phyloP scores from a whole-genome alignment of 2,329 filamentous ascomycete species.

The Leptographium procerum region DNA sequence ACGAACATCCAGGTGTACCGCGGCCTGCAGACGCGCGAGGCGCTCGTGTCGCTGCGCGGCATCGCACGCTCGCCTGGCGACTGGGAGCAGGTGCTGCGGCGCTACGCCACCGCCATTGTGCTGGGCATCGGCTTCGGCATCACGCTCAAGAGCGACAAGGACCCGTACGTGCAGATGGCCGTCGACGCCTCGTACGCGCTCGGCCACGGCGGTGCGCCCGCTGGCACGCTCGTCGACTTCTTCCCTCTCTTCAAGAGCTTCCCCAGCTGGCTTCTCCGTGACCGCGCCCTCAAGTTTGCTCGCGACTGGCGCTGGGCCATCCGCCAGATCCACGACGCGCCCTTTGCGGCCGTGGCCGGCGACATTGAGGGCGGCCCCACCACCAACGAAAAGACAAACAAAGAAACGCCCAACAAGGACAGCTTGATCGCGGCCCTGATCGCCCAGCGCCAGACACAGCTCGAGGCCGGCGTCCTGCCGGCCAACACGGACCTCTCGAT shows the following conservation, averaged over 20 bases:
- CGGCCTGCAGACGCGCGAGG: conserved; percentile 18
- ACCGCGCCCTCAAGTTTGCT: conserved; percentile 8
- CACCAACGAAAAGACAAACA: too few species aligned
- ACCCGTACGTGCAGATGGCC: conserved; percentile 29
- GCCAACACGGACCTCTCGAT: conserved; percentile 17
- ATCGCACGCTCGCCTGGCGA: conserved; percentile 20
- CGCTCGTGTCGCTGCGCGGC: conserved; percentile 18
- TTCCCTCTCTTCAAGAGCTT: conserved; percentile 10
- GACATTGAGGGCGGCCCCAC: not conserved
- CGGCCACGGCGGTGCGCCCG: conserved; percentile 10
- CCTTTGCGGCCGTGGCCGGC: conserved; percentile 14
- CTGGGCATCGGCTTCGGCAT: conserved; percentile 33
- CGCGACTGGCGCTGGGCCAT: conserved; percentile 7
- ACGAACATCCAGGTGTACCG: conserved; percentile 20
- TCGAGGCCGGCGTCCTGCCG: conserved; percentile 12
- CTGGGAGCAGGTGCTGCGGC: conserved; percentile 26
- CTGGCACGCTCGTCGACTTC: conserved; percentile 11
- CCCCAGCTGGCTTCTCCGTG: conserved; percentile 8
- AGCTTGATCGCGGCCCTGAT: conserved; percentile 5
- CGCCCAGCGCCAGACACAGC: conserved; percentile 6
- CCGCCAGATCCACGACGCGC: conserved; percentile 17
- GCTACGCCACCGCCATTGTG: conserved; percentile 29
- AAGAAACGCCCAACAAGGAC: not conserved
- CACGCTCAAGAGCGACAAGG: conserved; percentile 22
- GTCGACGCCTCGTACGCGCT: conserved; percentile 10